Evolutionary conservation across 106 monocot species (phyloP).

Genomic region (Triglochin maritima): DNA sequence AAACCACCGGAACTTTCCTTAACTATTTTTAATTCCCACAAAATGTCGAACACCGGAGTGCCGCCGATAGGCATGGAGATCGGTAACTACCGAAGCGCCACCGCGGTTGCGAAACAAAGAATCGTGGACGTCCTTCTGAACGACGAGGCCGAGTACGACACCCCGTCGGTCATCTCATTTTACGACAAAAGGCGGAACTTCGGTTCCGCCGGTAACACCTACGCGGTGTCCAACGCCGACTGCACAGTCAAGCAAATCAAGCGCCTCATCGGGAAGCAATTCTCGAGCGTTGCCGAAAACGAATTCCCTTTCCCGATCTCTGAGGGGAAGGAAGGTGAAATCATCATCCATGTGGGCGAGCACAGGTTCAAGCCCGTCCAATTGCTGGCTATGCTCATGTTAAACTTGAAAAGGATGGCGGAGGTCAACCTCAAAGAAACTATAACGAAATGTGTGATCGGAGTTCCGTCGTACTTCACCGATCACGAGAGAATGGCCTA

Average conservation of each 20-base stretch:
- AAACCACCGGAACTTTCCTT: too few species aligned
- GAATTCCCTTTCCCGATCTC: conserved; percentile 27
- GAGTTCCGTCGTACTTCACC: conserved; percentile 68
- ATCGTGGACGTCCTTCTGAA: too few species aligned
- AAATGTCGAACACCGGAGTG: too few species aligned
- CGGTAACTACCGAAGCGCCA: too few species aligned
- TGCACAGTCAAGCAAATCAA: conserved; percentile 53
- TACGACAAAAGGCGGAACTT: too few species aligned
- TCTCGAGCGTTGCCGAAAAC: conserved; percentile 12
- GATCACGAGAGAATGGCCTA: conserved; percentile 51
- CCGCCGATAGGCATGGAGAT: too few species aligned
- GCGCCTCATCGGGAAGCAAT: conserved; percentile 35
- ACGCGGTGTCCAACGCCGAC: conserved; percentile 15
- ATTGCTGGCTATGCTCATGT: conserved; percentile 19
- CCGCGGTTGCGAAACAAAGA: too few species aligned
- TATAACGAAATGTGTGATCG: conserved; percentile 60
- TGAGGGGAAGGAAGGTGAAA: background rate
- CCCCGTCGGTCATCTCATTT: too few species aligned
- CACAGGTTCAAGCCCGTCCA: conserved; percentile 11
- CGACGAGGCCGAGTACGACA: too few species aligned
- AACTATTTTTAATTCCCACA: too few species aligned
- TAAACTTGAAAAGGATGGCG: conserved; percentile 34
- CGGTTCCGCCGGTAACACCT: too few species aligned
- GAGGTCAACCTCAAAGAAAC: conserved; percentile 36
- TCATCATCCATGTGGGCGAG: conserved; percentile 7